Percentiles rank a stretch among this genome's conserved stretches.
These are phyloP conservation scores for Thyridium curvatum DNA, from an alignment of 2,329 filamentous ascomycete genomes.

Conservation along the genomic window DNA sequence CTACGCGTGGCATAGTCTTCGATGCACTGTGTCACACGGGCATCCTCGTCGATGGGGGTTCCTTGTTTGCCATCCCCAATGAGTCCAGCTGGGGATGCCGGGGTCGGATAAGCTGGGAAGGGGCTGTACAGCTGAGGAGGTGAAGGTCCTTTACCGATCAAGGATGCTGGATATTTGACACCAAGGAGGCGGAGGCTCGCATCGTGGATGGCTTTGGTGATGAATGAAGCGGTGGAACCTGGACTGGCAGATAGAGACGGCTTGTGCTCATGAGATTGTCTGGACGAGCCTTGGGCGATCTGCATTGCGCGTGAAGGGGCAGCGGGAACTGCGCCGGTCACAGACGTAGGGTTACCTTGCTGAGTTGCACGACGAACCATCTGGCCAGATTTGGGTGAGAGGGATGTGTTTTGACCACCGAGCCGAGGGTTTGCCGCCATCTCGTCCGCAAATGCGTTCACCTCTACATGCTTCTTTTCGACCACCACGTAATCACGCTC, in stretches of 20 bases:
- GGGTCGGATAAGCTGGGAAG: slow-evolving; percentile 77
- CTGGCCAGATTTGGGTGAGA: slow-evolving; percentile 50
- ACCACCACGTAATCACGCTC: slow-evolving; percentile 94
- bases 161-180: slow-evolving; percentile 60
- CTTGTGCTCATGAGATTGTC: slow-evolving; percentile 61
- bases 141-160: slow-evolving; percentile 57
- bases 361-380: slow-evolving; percentile 74
- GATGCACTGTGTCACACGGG: slow-evolving; percentile 69
- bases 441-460: slow-evolving; percentile 95
- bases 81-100: slow-evolving; percentile 53
- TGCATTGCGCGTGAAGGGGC: slow-evolving; percentile 68
- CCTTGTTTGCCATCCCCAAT: slow-evolving; percentile 60
- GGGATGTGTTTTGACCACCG: slow-evolving; percentile 34
- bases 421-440: slow-evolving; percentile 75
- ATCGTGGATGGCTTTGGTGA: slow-evolving; percentile 91
- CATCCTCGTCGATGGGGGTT: slow-evolving; percentile 69
- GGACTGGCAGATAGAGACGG: slow-evolving; percentile 69
- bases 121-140: slow-evolving; percentile 72
- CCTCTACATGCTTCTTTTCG: slow-evolving; percentile 90
- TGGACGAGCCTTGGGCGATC: slow-evolving; percentile 58
- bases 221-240: slow-evolving; percentile 75
- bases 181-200: slow-evolving; percentile 73
- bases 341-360: slow-evolving; percentile 63
- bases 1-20: slow-evolving; percentile 90
- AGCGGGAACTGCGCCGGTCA: slow-evolving; percentile 61